Percentiles rank a stretch among this genome's conserved stretches.
phyloP scores from a whole-genome alignment of 2,329 filamentous ascomycete species.

The Xylariaceae sp. region DNA sequence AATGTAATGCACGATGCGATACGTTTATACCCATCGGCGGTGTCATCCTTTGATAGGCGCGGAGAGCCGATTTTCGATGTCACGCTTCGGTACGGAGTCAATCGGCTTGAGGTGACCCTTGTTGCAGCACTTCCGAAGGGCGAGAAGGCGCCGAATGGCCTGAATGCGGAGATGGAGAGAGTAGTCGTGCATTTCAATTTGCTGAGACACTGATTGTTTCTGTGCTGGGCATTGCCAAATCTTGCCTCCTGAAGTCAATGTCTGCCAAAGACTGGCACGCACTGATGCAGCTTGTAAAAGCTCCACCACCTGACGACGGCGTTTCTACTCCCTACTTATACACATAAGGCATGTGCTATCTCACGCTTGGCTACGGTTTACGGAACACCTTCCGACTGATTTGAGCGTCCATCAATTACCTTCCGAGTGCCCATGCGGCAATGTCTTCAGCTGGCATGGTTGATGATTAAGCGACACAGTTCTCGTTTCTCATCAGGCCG shows the following conservation, averaged over 20 bases:
- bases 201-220: constrained; percentile 24
- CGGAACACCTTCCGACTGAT: not conserved
- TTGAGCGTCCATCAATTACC: not conserved
- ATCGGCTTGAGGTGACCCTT: constrained; percentile 72
- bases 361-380: not conserved
- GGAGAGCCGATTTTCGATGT: constrained; percentile 70
- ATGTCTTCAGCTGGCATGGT: not conserved
- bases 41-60: constrained; percentile 47
- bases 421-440: not conserved
- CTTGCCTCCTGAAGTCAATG: not conserved
- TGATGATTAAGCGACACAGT: not conserved
- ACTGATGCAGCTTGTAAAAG: not conserved
- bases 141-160: constrained; percentile 50
- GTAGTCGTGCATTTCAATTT: constrained; percentile 72
- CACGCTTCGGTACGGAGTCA: constrained; percentile 65
- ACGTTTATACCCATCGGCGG: constrained; percentile 46
- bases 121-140: constrained; percentile 63
- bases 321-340: no score
- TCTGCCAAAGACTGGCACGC: not conserved
- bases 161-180: constrained; percentile 71
- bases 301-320: no score
- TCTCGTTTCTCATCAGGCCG: not conserved
- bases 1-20: constrained; percentile 67
- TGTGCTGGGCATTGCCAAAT: not conserved
- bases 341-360: not conserved